These are phyloP conservation scores for Musa itinerans DNA, from an alignment of 176 grass and related monocot genomes.

Conservation along the genomic window DNA sequence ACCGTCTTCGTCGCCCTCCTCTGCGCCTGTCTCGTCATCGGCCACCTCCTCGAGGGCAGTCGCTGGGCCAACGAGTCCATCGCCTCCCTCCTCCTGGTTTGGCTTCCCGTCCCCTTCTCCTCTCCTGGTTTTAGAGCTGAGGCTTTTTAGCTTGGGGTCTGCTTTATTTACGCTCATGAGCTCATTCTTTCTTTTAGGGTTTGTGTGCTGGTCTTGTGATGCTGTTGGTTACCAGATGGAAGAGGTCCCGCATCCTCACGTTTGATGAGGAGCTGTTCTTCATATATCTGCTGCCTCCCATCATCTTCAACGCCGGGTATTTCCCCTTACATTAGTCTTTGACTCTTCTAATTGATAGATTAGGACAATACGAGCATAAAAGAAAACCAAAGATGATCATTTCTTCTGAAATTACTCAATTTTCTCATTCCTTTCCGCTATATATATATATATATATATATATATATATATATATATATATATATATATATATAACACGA, in stretches of 20 bases:
- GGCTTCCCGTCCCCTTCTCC: not conserved
- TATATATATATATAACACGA: too few species aligned
- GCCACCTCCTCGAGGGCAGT: slow-evolving; percentile 11
- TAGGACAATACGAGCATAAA: too few species aligned
- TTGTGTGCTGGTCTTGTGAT: slow-evolving; percentile 10
- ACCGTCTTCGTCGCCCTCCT: slow-evolving; percentile 20
- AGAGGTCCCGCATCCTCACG: slow-evolving; percentile 1
- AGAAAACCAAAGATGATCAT: too few species aligned
- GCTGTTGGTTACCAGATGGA: slow-evolving; percentile 8
- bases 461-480: too few species aligned
- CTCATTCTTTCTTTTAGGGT: not conserved
- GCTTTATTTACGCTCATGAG: not conserved
- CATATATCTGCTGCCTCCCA: slow-evolving; percentile 20
- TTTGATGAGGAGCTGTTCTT: slow-evolving; percentile 23
- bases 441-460: too few species aligned
- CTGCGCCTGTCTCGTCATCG: slow-evolving; percentile 18
- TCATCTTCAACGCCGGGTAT: slow-evolving; percentile 27
- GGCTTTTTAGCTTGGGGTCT: not conserved
- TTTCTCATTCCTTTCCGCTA: too few species aligned
- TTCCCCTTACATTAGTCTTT: not conserved
- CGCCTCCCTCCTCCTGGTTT: slow-evolving; percentile 18
- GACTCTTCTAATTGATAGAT: not conserved
- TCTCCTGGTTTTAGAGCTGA: not conserved
- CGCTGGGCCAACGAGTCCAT: slow-evolving; percentile 21
- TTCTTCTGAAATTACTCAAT: too few species aligned